These are phyloP conservation scores for Phytophthora ramorum DNA, from an alignment of 352 stramenopile species.

Conservation along the genomic window DNA sequence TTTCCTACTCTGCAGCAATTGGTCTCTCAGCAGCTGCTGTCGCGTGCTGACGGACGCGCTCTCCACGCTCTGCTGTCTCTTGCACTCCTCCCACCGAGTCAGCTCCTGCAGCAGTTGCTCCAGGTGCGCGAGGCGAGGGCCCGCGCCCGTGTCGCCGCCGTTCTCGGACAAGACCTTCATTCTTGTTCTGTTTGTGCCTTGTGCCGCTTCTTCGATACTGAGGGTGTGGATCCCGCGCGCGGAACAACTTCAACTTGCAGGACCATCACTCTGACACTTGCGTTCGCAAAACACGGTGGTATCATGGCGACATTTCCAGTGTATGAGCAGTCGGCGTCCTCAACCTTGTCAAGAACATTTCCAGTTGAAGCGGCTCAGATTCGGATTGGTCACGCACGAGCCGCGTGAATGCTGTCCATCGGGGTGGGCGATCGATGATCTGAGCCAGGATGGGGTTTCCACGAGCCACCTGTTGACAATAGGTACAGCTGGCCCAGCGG, in stretches of 20 bases:
- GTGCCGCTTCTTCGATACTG: conserved; percentile 20
- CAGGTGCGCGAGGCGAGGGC: conserved; percentile 47
- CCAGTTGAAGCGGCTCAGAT: not conserved
- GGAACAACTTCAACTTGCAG: conserved; percentile 42
- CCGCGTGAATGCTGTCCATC: conserved; percentile 3
- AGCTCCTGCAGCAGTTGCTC: conserved; percentile 67
- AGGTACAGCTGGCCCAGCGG: conserved; percentile 6
- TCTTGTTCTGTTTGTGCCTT: conserved; percentile 9
- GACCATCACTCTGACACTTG: conserved; percentile 48
- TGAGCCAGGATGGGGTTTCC: not conserved
- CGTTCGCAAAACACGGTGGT: conserved; percentile 3
- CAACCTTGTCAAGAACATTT: no score
- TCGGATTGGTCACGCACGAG: no score
- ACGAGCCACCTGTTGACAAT: not conserved
- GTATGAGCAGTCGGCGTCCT: no score
- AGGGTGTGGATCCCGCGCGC: conserved; percentile 3
- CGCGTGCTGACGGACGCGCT: conserved; percentile 49
- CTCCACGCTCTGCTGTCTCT: conserved; percentile 53
- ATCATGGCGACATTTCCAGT: not conserved
- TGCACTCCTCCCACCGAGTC: conserved; percentile 54
- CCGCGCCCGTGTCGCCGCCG: conserved; percentile 10
- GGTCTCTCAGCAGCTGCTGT: conserved; percentile 63
- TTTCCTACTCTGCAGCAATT: conserved; percentile 51
- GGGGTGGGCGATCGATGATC: conserved; percentile 14
- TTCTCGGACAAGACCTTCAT: conserved; percentile 22